phyloP scores from a whole-genome alignment of 331 rosid genomes.

The Dryas integrifolia region DNA sequence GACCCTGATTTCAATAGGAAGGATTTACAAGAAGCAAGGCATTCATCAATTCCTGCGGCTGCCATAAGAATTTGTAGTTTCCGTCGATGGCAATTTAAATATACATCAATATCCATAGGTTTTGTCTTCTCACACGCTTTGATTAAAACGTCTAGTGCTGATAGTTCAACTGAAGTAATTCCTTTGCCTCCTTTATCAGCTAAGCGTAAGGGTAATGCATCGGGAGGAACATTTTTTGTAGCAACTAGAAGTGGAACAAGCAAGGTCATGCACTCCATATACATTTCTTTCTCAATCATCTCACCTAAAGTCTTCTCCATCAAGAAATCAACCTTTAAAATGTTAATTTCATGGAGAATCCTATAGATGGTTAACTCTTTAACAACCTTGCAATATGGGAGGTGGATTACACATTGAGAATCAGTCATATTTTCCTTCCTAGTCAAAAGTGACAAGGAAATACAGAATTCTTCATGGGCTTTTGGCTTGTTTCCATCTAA shows the following conservation, averaged over 20 bases:
- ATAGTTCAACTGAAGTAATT: constrained; percentile 62
- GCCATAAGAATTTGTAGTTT: constrained; percentile 88
- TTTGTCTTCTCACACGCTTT: constrained; percentile 79
- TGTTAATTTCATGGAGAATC: constrained; percentile 72
- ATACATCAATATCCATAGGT: constrained; percentile 67
- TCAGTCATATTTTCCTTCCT: constrained; percentile 40
- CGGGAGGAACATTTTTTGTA: constrained; percentile 59
- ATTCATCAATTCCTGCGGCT: constrained; percentile 59
- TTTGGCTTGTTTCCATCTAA: constrained; percentile 76
- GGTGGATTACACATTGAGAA: constrained; percentile 43
- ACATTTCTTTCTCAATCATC: constrained; percentile 77
- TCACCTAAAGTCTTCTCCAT: constrained; percentile 70
- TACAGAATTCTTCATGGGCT: constrained; percentile 68
- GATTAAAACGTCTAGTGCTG: constrained; percentile 76
- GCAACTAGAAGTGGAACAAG: constrained; percentile 84
- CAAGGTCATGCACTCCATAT: constrained; percentile 60
- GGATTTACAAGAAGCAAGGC: constrained; percentile 50
- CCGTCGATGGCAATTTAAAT: constrained; percentile 68
- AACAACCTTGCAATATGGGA: constrained; percentile 71
- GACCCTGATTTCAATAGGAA: constrained; percentile 43
- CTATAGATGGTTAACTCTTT: constrained; percentile 69
- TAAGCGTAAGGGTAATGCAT: constrained; percentile 51
- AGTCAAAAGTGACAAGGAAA: constrained; percentile 64
- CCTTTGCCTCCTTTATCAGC: constrained; percentile 56
- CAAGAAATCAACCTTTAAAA: constrained; percentile 76